Evolutionary conservation across 2,329 filamentous ascomycete genomes (phyloP), one percentile per base, ranked within the genome.

Genomic region (Alternaria metachromatica): DNA sequence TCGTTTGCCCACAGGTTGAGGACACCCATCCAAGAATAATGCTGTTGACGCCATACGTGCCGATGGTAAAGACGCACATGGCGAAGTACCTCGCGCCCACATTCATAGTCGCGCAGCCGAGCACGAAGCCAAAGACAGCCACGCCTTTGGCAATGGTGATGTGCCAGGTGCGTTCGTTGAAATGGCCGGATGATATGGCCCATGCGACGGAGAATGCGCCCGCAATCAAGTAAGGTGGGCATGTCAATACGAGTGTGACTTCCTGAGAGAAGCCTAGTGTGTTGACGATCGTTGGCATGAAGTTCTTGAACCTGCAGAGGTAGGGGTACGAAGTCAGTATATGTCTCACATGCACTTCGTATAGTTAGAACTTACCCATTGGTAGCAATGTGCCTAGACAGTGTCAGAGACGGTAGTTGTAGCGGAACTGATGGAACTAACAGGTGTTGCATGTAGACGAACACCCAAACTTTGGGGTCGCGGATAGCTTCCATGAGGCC

Each of bases 381-480:
- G 6, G 46, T 46, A 4, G 44, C 44, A 21, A 46, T 46, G 6
- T 45, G 44, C 6, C 20, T 23, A 46, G 7, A 46, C 3, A 23
- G 6, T 23, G 44, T 46, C n/a, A 50, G 48, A 77, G 87, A 87
- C 0, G 82, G 82, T 62, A 86, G 0, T 82, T 84, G 15, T 87
- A 76, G 69, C 87, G 84, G 69, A 86, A 84, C 72, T 87, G 86
- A 66, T 86, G 84, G 84, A 87, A 86, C 25, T 30, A 4, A 50
- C 48, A 50, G 48, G 25, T 50, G 48, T 50, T 50, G 48, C 48
- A 50, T 50, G 37, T 87, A 76, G 4, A 82, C 83, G 66, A 87
- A 84, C 3, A 88, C 71, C 82, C 84, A 87, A 0, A 85, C 82
- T 58, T 84, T 80, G 64, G 82, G 84, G 61, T 88, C 86, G 9